Base-by-base conservation (phyloP, 192 early-diverging fungal genomes). In the Coemansia sp. region DNA sequence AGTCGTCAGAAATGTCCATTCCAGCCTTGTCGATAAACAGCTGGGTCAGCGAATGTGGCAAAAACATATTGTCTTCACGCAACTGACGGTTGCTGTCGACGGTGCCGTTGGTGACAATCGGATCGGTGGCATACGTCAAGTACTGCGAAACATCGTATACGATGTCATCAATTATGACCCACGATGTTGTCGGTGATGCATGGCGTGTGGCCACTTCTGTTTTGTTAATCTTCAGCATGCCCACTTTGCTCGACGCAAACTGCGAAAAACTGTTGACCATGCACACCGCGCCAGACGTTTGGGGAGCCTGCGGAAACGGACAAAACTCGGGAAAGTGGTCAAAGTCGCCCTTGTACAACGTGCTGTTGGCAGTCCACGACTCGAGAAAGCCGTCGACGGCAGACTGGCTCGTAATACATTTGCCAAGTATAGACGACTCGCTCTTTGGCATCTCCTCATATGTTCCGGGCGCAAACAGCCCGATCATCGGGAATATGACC, bases 281-380 rank as follows among this genome's bases (percentile, higher is more conserved):
- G 61, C 78, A 81, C 38, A 29, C 21, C 17, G 78, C 73, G 25
- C 73, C 70, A 17, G 66, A 60, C 1, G 63, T 63, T 67, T 81
- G 72, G n/a, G 78, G 78, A 43, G 72, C 61, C 57, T 81, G 78
- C 27, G 78, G 78, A 39, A 81, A 72, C 41, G 78, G 78, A 22
- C 78, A 81, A 12, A 43, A 32, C 56, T 63, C 57, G 3, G 73
- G 78, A 45, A 75, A 74, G 35, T 25, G 5, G 11, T 49, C 62
- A 0, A 53, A 5, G 9, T 39, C 35, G 27, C 72, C 70, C 4
- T 22, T 48, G 24, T 69, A 75, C 21, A 75, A 50, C 39, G 65
- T 69, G 32, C 53, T 58, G 58, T 72, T 67, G 8, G 59, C 62
- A 8, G 21, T n/a, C 78, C 78, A 81, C 11, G 65, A 43, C 49